Percentiles rank a stretch among this genome's conserved stretches.
phyloP scores from a whole-genome alignment of 2,329 filamentous ascomycete genomes.

The Fusarium robinianum region DNA sequence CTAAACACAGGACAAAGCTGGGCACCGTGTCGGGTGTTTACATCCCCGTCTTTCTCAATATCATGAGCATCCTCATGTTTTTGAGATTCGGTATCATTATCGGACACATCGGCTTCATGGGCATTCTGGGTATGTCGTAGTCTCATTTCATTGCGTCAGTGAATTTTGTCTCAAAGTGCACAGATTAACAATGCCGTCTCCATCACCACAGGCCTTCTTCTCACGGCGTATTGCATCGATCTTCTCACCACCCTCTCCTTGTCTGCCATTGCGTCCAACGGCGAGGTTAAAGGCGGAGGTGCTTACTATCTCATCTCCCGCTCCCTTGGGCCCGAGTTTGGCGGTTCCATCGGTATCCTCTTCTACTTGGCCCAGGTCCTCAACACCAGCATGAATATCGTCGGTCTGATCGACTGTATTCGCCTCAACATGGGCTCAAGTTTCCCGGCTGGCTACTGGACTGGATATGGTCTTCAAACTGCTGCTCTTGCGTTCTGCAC shows the following conservation, averaged over 20 bases:
- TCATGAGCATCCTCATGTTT: slow-evolving; percentile 91
- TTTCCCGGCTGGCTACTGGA: slow-evolving; percentile 75
- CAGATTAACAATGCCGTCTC: slow-evolving; percentile 2
- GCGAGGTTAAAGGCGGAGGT: slow-evolving; percentile 83
- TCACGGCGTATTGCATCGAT: slow-evolving; percentile 78
- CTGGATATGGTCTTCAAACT: slow-evolving; percentile 75
- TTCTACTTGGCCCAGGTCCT: slow-evolving; percentile 91
- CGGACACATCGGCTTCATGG: slow-evolving; percentile 77
- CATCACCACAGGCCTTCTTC: slow-evolving; percentile 62
- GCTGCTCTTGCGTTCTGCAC: slow-evolving; percentile 73
- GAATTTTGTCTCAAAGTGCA: too few relatives aligned
- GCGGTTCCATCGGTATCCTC: slow-evolving; percentile 83
- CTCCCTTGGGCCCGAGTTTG: slow-evolving; percentile 85
- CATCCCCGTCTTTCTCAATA: slow-evolving; percentile 86
- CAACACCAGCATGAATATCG: slow-evolving; percentile 85
- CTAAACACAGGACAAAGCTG: slow-evolving; percentile 62
- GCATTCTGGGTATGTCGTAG: slow-evolving; percentile 69
- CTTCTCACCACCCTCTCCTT: slow-evolving; percentile 84
- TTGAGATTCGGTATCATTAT: slow-evolving; percentile 84
- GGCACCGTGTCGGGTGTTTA: slow-evolving; percentile 80
- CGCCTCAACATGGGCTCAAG: slow-evolving; percentile 72
- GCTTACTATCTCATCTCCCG: slow-evolving; percentile 89
- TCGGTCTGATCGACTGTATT: slow-evolving; percentile 83
- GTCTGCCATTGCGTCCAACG: slow-evolving; percentile 87
- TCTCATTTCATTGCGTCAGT: not conserved